Evolutionary conservation across 2,329 filamentous ascomycete genomes (phyloP).

Genomic region (Furcasterigmium furcatum): DNA sequence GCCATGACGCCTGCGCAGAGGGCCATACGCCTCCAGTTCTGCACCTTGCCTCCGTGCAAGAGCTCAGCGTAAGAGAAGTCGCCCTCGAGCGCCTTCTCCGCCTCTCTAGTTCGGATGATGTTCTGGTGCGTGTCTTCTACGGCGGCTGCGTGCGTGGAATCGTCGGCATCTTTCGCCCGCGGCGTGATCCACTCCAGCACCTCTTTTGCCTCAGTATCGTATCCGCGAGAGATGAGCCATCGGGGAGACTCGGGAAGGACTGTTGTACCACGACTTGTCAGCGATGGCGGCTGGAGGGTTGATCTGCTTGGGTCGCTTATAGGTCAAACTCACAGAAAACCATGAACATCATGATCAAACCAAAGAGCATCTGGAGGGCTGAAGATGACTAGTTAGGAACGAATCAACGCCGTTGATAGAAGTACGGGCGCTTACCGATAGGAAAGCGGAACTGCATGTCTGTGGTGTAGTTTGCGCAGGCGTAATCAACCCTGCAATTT

Average conservation of each 20-base stretch:
- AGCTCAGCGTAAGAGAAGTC: background rate
- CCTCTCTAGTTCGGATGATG: background rate
- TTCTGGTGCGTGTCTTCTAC: background rate
- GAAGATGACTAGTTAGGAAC: background rate
- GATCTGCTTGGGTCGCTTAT: no score
- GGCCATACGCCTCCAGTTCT: background rate
- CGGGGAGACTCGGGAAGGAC: background rate
- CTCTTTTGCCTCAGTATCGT: background rate
- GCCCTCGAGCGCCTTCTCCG: background rate
- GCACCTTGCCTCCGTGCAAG: background rate
- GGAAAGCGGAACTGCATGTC: constrained; percentile 1
- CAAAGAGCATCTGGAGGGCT: background rate
- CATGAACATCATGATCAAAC: background rate
- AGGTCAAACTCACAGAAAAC: background rate
- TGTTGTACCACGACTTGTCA: background rate
- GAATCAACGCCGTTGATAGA: no score
- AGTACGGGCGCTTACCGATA: background rate
- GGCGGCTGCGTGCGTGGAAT: background rate
- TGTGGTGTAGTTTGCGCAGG: background rate
- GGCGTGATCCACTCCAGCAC: background rate
- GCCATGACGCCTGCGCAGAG: background rate
- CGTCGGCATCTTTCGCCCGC: background rate
- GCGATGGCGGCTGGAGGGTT: no score
- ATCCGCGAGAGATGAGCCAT: background rate
- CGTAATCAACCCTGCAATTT: background rate